Evolutionary conservation across 331 rosid species (phyloP), one percentile per base, ranked within the genome.

Genomic region (Ulmus americana): DNA sequence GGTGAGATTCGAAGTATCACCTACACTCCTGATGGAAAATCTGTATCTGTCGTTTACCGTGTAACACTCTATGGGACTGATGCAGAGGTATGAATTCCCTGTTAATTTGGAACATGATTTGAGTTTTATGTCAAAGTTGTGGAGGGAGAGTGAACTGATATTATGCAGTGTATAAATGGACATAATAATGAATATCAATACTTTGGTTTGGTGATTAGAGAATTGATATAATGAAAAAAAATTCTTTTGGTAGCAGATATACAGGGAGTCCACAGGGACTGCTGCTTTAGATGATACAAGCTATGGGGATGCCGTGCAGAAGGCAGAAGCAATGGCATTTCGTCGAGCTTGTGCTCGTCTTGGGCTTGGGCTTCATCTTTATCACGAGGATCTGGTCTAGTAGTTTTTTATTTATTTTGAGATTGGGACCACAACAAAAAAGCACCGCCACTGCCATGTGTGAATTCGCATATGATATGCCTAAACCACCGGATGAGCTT

Each of bases 311-410:
- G 95, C 97, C 16, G 79, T 90, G 1, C 92, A 87, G 70, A 90
- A 87, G 74, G 97, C 95, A n/a, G 97, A 87, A 80, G 88, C 95
- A 56, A 90, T 87, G 95, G 97, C 95, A 70, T 87, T 90, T 70
- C 85, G 97, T 51, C 86, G 97, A 62, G 97, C 95, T 76, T 90
- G 97, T 83, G 95, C 95, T 2, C 97, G 88, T 52, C 72, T 87
- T 61, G 95, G 95, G 4, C 82, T 87, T 13, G 97, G 95, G 5
- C 97, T 90, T 66, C 91, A 90, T 82, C 97, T 86, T 67, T 90
- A 84, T 70, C 89, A 84, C 5, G 95, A 84, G 74, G 97, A 90
- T 40, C 35, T 77, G 59, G 69, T 81, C 12, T 86, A 75, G 75
- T 60, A 2, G 35, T 28, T 28, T 28, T 20, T 1, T 20, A n/a